Evolutionary conservation across 164 flowering plant genomes (phyloP).

Genomic region (Dillenia turbinata): DNA sequence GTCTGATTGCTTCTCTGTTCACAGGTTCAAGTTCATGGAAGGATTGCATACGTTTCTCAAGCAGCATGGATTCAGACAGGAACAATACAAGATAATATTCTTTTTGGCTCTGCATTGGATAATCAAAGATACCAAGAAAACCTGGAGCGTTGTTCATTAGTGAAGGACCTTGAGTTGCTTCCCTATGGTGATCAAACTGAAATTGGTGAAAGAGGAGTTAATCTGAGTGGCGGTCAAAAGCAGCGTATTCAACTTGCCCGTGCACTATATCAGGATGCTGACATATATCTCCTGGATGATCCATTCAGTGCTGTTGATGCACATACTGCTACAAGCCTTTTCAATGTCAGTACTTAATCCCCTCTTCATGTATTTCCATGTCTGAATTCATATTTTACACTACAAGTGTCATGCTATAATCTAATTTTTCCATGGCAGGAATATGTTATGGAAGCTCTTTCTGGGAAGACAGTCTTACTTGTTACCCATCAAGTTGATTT

Average conservation of each 20-base stretch:
- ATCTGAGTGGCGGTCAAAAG: conserved; percentile 94
- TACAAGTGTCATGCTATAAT: too few species aligned
- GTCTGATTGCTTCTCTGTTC: background rate
- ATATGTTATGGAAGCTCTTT: conserved; percentile 65
- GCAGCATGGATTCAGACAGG: conserved; percentile 90
- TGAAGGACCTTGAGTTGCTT: conserved; percentile 73
- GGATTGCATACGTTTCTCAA: conserved; percentile 80
- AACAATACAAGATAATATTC: conserved; percentile 66
- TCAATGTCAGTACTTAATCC: conserved; percentile 42
- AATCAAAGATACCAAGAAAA: conserved; percentile 43
- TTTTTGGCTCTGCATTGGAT: conserved; percentile 69
- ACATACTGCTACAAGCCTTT: conserved; percentile 70
- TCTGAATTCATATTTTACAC: background rate
- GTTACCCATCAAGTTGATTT: conserved; percentile 98
- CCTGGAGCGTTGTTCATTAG: conserved; percentile 55
- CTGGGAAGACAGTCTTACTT: conserved; percentile 66
- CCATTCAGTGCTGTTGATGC: conserved; percentile 97
- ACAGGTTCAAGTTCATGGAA: conserved; percentile 65
- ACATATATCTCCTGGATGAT: conserved; percentile 81
- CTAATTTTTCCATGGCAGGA: conserved; percentile 37
- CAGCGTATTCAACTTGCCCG: conserved; percentile 91
- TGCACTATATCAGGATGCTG: conserved; percentile 81
- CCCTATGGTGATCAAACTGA: conserved; percentile 73
- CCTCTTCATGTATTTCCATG: background rate
- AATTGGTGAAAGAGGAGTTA: conserved; percentile 90